Evolutionary conservation across 768 basidiomycete species (phyloP), one percentile per base, ranked within the genome.

Genomic region (Mycena indigotica): DNA sequence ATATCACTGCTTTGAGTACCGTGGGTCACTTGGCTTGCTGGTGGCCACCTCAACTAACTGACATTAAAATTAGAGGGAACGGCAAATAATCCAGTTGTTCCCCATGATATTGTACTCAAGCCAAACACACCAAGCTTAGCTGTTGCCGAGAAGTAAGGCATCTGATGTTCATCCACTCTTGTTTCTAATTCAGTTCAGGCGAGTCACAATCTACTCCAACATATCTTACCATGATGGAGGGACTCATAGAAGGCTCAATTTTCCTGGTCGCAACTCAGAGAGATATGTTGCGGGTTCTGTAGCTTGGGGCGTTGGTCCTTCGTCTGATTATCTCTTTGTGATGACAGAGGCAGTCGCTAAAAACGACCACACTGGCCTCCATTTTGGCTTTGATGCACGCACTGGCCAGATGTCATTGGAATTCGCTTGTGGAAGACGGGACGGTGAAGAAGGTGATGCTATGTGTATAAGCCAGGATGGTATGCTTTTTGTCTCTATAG

Each of bases 261-360:
- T 75, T 17, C 15, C 61, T 67, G 17, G 70, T 67, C 38, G 56
- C 55, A 55, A 28, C 57, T 38, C 58, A 61, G 58, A 12, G 50
- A 39, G 62, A 2, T 68, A 75, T 46, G 50, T 58, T 23, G 66
- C 78, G 26, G 86, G 85, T 3, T 69, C 78, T 5, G 77, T 84
- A 23, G 66, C 69, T 8, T 89, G 87, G 87, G 86, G 86, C 1
- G 41, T 29, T 19, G 77, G 69, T 0, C 48, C 65, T 0, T 78
- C 82, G 0, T 58, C 72, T 0, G 61, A 73, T 15, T 57, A 73
- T 12, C 58, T 88, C 15, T 85, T 85, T 66, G 81, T 82, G 1
- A 87, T 84, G 1, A 82, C 84, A 1, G 86, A 86, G 60, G 24
- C 29, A 2, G 57, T 49, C 12, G 45, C 52, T 16, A 64, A 68